Conservation (phyloP, 1,284 basidiomycete species). For the Fomitopsis schrenkii region DNA sequence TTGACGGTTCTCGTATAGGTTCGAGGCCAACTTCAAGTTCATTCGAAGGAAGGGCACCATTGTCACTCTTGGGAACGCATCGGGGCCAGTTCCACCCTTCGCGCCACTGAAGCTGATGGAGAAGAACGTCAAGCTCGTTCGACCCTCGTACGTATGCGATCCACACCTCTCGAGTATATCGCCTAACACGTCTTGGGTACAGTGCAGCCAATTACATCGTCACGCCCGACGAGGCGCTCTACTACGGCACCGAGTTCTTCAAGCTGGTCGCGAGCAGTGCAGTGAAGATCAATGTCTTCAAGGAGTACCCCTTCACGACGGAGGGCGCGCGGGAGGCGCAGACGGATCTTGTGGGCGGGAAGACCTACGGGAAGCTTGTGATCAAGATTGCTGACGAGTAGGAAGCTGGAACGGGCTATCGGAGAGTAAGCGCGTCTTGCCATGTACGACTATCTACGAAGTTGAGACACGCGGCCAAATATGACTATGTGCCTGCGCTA, state of each 20-base stretch:
- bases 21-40: conserved; percentile 80
- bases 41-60: conserved; percentile 80
- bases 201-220: conserved; percentile 67
- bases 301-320: conserved; percentile 81
- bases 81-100: conserved; percentile 75
- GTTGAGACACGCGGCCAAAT: background rate
- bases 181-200: background rate
- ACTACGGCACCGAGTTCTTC: conserved; percentile 70
- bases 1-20: conserved; percentile 38
- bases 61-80: conserved; percentile 91
- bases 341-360: conserved; percentile 71
- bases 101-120: conserved; percentile 68
- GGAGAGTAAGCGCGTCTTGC: background rate
- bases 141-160: conserved; percentile 56
- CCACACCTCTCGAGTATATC: background rate
- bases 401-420: background rate
- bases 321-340: conserved; percentile 82
- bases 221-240: conserved; percentile 67
- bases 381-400: conserved; percentile 46
- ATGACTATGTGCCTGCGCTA: no score
- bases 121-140: conserved; percentile 82
- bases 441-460: background rate
- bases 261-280: conserved; percentile 54
- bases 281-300: conserved; percentile 71
- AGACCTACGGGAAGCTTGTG: conserved; percentile 80